Percentiles rank a stretch among this genome's conserved stretches.
These are phyloP conservation scores for Daedaleopsis nitida DNA, from an alignment of 768 basidiomycete species.

Conservation along the genomic window DNA sequence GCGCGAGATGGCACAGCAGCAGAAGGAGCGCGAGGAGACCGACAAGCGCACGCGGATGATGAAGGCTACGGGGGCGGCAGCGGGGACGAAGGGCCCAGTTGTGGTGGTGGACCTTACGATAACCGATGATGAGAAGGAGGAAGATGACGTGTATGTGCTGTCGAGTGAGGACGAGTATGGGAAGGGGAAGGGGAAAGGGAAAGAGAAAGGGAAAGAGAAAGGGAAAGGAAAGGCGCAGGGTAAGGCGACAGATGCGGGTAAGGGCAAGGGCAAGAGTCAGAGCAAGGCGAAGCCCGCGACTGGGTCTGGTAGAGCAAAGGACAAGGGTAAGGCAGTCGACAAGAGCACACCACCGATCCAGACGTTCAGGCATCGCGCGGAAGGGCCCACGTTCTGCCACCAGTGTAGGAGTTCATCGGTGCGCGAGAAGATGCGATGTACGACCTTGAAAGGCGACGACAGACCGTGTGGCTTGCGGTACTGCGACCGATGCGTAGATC, in stretches of 20 bases:
- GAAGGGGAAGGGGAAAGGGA: conserved; percentile 12
- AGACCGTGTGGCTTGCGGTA: conserved; percentile 35
- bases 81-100: neutral
- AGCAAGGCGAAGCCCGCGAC: neutral
- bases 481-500: conserved; percentile 37
- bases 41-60: conserved; percentile 11
- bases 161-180: neutral
- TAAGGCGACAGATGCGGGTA: neutral
- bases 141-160: neutral
- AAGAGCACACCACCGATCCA: neutral
- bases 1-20: neutral
- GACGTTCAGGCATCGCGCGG: conserved; percentile 5
- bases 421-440: conserved; percentile 41
- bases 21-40: neutral
- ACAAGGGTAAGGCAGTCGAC: neutral
- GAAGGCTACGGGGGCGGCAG: conserved; percentile 9
- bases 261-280: neutral
- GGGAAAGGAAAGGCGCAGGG: neutral
- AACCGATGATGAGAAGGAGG: neutral
- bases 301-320: neutral
- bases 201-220: conserved; percentile 14
- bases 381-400: conserved; percentile 33
- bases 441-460: conserved; percentile 19
- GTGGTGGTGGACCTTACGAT: neutral
- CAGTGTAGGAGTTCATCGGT: conserved; percentile 35